Evolutionary conservation across 2,329 filamentous ascomycete species (phyloP).

Genomic region (Fusarium pilosicola): DNA sequence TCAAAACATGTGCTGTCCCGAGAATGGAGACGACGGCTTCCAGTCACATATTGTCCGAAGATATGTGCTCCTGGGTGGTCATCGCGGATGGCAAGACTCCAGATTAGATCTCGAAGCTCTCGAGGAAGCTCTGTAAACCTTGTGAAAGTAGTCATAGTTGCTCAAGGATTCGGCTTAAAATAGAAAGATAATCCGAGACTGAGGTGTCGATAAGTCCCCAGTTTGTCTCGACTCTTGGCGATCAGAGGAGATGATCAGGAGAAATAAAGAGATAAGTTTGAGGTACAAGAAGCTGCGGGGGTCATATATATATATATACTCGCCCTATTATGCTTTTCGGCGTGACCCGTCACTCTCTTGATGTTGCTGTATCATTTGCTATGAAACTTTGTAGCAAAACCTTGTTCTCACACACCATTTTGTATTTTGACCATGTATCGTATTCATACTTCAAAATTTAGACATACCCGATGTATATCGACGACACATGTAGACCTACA

Average conservation of each 20-base stretch:
- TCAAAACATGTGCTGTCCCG: rapidly evolving
- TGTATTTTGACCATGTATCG: background rate
- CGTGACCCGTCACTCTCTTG: background rate
- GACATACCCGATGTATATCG: background rate
- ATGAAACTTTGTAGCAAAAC: background rate
- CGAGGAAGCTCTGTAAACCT: background rate
- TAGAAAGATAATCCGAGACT: background rate
- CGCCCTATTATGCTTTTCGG: background rate
- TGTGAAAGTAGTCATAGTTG: background rate
- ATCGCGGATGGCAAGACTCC: background rate
- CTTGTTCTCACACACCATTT: background rate
- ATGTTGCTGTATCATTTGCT: background rate
- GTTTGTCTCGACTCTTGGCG: background rate
- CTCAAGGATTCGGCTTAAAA: rapidly evolving
- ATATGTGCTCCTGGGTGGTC: background rate
- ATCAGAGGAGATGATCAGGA: background rate
- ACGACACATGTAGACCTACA: background rate
- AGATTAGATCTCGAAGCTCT: background rate
- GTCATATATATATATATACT: background rate
- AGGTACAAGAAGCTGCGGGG: background rate
- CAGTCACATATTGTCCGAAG: background rate
- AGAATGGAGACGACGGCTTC: background rate
- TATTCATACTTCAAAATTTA: background rate
- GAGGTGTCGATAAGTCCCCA: background rate
- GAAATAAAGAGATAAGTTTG: background rate